Percentiles rank a stretch among this genome's conserved stretches.
These are phyloP conservation scores for Boeremia lycopersici DNA, from an alignment of 2,329 filamentous ascomycete species.

Conservation along the genomic window DNA sequence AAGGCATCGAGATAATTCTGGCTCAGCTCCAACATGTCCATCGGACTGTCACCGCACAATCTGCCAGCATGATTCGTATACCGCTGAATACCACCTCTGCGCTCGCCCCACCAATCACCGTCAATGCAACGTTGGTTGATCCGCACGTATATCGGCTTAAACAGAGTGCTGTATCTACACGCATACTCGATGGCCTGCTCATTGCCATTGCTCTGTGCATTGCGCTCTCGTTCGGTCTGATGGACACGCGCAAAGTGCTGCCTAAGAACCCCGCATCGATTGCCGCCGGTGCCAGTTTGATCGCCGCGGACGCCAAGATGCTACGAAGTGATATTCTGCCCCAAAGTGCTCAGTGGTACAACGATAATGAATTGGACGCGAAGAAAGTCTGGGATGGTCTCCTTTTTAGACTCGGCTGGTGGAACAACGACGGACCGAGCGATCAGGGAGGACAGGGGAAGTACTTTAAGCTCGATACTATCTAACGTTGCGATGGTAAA, in stretches of 20 bases:
- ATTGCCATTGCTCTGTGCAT: neutral
- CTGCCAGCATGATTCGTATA: neutral
- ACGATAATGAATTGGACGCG: neutral
- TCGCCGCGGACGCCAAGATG: neutral
- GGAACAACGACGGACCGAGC: neutral
- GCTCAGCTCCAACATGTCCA: conserved; percentile 1
- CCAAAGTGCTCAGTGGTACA: neutral
- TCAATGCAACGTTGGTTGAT: neutral
- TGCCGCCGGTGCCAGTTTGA: neutral
- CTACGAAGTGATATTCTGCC: neutral
- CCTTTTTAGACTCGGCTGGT: conserved; percentile 2
- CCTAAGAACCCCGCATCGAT: conserved; percentile 1
- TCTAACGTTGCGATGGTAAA: neutral
- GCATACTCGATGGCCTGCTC: neutral
- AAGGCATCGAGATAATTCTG: neutral
- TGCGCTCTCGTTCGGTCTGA: neutral
- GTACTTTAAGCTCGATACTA: neutral
- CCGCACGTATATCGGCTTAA: neutral
- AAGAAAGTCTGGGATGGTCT: neutral
- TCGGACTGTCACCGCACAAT: neutral
- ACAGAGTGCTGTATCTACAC: neutral
- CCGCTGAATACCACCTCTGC: neutral
- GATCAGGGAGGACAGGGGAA: neutral
- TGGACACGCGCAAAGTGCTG: neutral
- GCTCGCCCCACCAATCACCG: neutral